phyloP scores from a whole-genome alignment of 202 grass and related monocot species.

The Zoysia matrella region DNA sequence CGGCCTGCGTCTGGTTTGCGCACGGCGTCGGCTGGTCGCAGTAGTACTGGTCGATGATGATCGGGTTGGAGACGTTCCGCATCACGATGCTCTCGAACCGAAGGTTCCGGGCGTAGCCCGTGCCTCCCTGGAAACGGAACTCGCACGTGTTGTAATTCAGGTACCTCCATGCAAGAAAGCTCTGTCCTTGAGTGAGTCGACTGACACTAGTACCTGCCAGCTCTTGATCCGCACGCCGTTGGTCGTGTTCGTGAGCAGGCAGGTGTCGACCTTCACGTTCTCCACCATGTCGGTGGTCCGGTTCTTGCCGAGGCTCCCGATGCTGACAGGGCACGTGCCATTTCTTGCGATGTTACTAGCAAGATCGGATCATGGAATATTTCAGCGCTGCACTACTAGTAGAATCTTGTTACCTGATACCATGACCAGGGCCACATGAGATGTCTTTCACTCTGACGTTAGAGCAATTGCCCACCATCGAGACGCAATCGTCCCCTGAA shows the following conservation, averaged over 20 bases:
- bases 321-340: constrained; percentile 40
- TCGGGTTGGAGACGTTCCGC: constrained; percentile 77
- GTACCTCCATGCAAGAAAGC: too few species aligned
- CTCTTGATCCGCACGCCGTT: constrained; percentile 86
- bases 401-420: constrained; percentile 62
- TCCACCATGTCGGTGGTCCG: constrained; percentile 54
- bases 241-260: constrained; percentile 64
- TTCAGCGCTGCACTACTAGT: neutral
- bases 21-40: constrained; percentile 73
- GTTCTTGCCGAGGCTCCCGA: constrained; percentile 81
- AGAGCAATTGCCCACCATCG: constrained; percentile 76
- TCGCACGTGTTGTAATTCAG: neutral
- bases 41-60: constrained; percentile 87
- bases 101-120: constrained; percentile 54
- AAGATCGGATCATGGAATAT: neutral
- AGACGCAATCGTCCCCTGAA: constrained; percentile 89
- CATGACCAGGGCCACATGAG: constrained; percentile 83
- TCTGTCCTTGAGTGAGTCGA: neutral
- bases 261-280: constrained; percentile 65
- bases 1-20: constrained; percentile 62
- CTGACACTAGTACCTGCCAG: constrained; percentile 59
- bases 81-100: constrained; percentile 64
- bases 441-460: constrained; percentile 58
- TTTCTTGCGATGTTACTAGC: neutral
- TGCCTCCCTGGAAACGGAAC: constrained; percentile 57